Percentiles rank a stretch among this genome's conserved stretches.
Evolutionary conservation across 208 protist genomes (phyloP).

Genomic region (Leishmania gerbilli): DNA sequence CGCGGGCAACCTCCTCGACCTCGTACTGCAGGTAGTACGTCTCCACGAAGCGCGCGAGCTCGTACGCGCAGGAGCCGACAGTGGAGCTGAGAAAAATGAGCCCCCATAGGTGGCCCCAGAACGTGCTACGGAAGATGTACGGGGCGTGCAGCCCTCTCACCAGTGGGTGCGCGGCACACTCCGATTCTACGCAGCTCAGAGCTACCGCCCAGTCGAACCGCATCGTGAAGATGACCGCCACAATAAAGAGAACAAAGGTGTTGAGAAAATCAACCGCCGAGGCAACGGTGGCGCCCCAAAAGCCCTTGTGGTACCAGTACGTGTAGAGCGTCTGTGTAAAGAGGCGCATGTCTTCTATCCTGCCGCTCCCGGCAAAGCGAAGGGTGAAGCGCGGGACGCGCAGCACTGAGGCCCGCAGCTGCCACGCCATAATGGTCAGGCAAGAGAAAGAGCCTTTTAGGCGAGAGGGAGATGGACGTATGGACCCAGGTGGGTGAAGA

Average conservation of each 20-base stretch:
- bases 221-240: slow-evolving; percentile 59
- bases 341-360: slow-evolving; percentile 63
- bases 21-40: slow-evolving; percentile 54
- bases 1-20: slow-evolving; percentile 50
- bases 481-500: not conserved
- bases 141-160: slow-evolving; percentile 46
- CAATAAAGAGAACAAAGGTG: slow-evolving; percentile 50
- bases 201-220: slow-evolving; percentile 65
- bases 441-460: not conserved
- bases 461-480: not conserved
- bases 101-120: slow-evolving; percentile 35
- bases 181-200: slow-evolving; percentile 56
- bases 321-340: slow-evolving; percentile 72
- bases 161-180: slow-evolving; percentile 44
- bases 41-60: slow-evolving; percentile 53
- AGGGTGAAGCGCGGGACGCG: slow-evolving; percentile 38
- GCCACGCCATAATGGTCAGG: slow-evolving; percentile 11
- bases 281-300: slow-evolving; percentile 54
- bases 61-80: slow-evolving; percentile 43
- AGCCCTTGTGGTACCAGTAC: slow-evolving; percentile 81
- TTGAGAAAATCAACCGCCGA: slow-evolving; percentile 76
- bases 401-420: slow-evolving; percentile 27
- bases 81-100: slow-evolving; percentile 56
- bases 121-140: slow-evolving; percentile 33
- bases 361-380: slow-evolving; percentile 49